Percentiles rank a stretch among this genome's conserved stretches.
These are phyloP conservation scores for Paraphoma sp. DNA, from an alignment of 2,329 filamentous ascomycete genomes.

Conservation along the genomic window DNA sequence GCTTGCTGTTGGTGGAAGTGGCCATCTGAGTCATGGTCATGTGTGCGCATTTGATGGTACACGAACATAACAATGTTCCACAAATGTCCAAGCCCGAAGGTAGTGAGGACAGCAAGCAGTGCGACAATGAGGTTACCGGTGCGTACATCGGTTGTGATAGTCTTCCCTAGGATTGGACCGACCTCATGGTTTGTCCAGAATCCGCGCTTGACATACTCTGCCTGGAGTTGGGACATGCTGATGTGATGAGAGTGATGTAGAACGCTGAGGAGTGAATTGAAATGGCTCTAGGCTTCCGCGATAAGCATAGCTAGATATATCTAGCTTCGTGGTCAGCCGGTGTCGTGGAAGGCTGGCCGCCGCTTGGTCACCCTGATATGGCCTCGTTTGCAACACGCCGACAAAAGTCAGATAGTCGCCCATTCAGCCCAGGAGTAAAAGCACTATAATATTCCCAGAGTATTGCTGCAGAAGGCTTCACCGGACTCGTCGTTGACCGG, in stretches of 20 bases:
- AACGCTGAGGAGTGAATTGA: not conserved
- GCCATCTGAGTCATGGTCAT: constrained; percentile 12
- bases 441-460: too few species aligned
- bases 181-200: constrained; percentile 1
- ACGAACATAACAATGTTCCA: constrained; percentile 29
- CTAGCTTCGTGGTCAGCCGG: too few species aligned
- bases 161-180: constrained; percentile 20
- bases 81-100: constrained; percentile 16
- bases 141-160: constrained; percentile 24
- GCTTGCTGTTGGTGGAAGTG: constrained; percentile 28
- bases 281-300: not conserved
- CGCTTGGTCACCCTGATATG: too few species aligned
- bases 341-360: too few species aligned
- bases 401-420: too few species aligned
- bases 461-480: too few species aligned
- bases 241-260: not conserved
- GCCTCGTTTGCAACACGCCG: too few species aligned
- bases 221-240: not conserved
- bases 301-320: not conserved
- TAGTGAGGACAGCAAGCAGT: constrained; percentile 21
- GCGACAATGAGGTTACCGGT: constrained; percentile 27
- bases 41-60: constrained; percentile 21
- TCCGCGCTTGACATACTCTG: not conserved
- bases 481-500: too few species aligned
- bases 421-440: too few species aligned